Base-by-base conservation (phyloP, 192 early-diverging fungal species). In the Funneliformis geosporum region DNA sequence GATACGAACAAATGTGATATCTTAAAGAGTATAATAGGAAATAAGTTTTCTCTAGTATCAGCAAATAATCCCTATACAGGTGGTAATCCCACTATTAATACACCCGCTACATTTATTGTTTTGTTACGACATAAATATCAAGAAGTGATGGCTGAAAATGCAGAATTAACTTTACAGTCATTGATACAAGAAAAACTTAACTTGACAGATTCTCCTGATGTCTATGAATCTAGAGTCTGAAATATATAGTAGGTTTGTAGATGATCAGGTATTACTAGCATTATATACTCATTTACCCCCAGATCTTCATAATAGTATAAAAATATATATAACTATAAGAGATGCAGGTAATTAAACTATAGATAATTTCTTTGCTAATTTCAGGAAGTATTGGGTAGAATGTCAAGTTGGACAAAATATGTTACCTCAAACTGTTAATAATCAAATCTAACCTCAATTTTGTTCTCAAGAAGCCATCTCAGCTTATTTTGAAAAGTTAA, bases 31-130 rank as follows among this genome's bases (percentile, higher is more conserved):
- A 66, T 7, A 39, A 66, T 66, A 25, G 65, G 18, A 11, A 25
- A 39, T 33, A 66, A 66, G 27, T 66, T 33, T 66, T 27, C 65
- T 28, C 65, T 25, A 66, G 65, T 66, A 66, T 25, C 65, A 23
- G 65, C n/a, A 33, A 66, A 66, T 66, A 25, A 23, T 25, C 65
- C n/a, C 23, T 66, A 23, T 66, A 66, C 65, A 25, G 16, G 11
- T 28, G 65, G 27, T 14, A 66, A 28, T 66, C 65, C 65, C 5
- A 6, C 65, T 65, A 65, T 65, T 10, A 65, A 65, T 65, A n/a
- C 64, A 65, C 21, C 64, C 11, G 23, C 64, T 21, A 65, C 21
- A 65, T 38, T 65, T 28, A 25, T 7, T 0, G 64, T 38, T 25
- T 65, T 10, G 23, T 16, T 65, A 12, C 8, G 11, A 10, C 25